Conservation (phyloP, 1,139 yeast species). For the Saccharomyces hybrid region DNA sequence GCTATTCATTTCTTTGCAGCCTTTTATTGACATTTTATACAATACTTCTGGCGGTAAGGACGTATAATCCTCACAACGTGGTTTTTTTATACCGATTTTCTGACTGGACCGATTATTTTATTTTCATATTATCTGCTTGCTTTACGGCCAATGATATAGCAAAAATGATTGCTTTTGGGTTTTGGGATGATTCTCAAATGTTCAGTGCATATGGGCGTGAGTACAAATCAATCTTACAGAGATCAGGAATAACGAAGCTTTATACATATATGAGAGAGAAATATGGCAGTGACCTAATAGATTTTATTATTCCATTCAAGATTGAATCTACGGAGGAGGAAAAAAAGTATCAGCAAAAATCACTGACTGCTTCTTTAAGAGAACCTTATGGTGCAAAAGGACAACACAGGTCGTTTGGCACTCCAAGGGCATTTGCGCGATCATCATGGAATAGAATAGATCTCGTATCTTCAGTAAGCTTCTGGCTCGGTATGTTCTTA, state of each 20-base stretch:
- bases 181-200: slow-evolving; percentile 60
- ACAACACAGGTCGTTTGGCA: slow-evolving; percentile 14
- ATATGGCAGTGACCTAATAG: slow-evolving; percentile 21
- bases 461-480: slow-evolving; percentile 56
- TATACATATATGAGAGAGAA: slow-evolving; percentile 17
- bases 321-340: slow-evolving; percentile 8
- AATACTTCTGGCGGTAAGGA: slow-evolving; percentile 37
- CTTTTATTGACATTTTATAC: slow-evolving; percentile 40
- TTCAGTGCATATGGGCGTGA: slow-evolving; percentile 41
- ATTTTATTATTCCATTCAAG: slow-evolving; percentile 20
- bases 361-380: not conserved
- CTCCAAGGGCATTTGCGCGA: slow-evolving; percentile 62
- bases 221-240: slow-evolving; percentile 25
- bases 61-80: slow-evolving; percentile 16
- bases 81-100: slow-evolving; percentile 21
- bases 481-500: slow-evolving; percentile 68
- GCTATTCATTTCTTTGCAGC: slow-evolving; percentile 26
- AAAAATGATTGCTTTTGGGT: slow-evolving; percentile 66
- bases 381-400: slow-evolving; percentile 6
- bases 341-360: not conserved
- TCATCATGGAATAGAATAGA: slow-evolving; percentile 85
- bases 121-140: slow-evolving; percentile 32
- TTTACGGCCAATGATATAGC: slow-evolving; percentile 56
- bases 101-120: slow-evolving; percentile 51
- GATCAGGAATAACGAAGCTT: slow-evolving; percentile 23